These are phyloP conservation scores for Pseudocercospora cruenta DNA, from an alignment of 2,329 filamentous ascomycete genomes.

Conservation along the genomic window DNA sequence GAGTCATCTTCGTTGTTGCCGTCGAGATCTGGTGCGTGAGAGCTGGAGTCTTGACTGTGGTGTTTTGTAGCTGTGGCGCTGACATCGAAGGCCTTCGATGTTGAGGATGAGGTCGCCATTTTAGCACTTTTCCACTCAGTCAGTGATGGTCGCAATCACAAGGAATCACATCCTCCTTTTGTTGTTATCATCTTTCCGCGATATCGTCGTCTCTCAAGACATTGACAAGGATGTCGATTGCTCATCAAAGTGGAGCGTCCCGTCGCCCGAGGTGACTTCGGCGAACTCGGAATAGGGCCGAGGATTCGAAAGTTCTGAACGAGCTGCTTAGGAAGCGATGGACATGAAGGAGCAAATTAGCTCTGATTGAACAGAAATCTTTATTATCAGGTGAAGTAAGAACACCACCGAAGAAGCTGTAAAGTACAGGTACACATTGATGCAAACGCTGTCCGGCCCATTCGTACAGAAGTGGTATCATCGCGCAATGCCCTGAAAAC, in stretches of 20 bases:
- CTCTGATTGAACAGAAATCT: neutral
- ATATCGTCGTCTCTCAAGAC: neutral
- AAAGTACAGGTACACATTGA: neutral
- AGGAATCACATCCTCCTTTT: neutral
- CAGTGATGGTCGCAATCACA: neutral
- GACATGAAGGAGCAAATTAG: neutral
- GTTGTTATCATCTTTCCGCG: neutral
- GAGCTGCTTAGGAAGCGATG: neutral
- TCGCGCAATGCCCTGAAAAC: neutral
- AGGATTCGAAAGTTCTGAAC: neutral
- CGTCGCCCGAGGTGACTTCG: neutral
- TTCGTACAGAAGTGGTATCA: constrained; percentile 5
- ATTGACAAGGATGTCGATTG: neutral
- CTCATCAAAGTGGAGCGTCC: constrained; percentile 4
- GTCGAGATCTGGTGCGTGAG: neutral
- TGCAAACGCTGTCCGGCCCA: neutral
- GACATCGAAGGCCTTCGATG: neutral
- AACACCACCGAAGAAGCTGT: neutral
- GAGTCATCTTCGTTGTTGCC: neutral
- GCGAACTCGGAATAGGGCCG: neutral
- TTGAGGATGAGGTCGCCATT: constrained; percentile 1
- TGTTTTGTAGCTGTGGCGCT: neutral
- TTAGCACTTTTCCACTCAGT: neutral
- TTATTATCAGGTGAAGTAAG: neutral
- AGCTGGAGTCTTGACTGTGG: neutral